Evolutionary conservation across 2,329 filamentous ascomycete genomes (phyloP).

Genomic region (Calonectria pseudoreteaudii): DNA sequence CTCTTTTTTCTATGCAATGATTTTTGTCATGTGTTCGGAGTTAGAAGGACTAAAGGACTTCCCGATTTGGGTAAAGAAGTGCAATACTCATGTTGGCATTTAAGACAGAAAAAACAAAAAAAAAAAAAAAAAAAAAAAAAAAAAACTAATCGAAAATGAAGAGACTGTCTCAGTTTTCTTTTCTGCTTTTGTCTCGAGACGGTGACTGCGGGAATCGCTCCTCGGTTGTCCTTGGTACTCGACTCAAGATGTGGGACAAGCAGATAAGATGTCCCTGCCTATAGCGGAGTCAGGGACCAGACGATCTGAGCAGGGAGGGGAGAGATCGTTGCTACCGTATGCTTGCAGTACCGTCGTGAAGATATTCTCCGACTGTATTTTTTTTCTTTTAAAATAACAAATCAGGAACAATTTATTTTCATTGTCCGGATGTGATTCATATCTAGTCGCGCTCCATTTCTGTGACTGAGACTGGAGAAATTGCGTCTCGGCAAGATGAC

Average conservation of each 20-base stretch:
- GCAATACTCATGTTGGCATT: too few species aligned
- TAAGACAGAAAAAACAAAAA: not conserved
- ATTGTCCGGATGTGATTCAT: not conserved
- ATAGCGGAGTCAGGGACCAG: slow-evolving; percentile 8
- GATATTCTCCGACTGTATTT: not conserved
- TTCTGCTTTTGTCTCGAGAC: not conserved
- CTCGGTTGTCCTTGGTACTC: not conserved
- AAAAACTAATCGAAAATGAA: not conserved
- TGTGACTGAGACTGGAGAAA: not conserved
- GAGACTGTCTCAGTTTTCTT: too few species aligned
- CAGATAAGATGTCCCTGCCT: slow-evolving; percentile 22
- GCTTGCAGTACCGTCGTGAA: slow-evolving; percentile 6
- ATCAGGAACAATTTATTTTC: not conserved
- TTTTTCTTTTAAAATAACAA: not conserved
- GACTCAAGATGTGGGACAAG: not conserved
- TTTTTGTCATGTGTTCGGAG: not conserved
- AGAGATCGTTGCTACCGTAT: not conserved
- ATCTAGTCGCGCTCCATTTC: not conserved
- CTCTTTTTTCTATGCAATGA: not conserved
- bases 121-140: not conserved
- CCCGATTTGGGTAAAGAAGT: not conserved
- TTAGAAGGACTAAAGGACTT: not conserved
- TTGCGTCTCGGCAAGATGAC: not conserved
- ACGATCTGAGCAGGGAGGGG: slow-evolving; percentile 13
- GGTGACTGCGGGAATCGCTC: not conserved